Base-by-base conservation (phyloP, 108 stramenopile genomes). In the Nitzschia inconspicua region DNA sequence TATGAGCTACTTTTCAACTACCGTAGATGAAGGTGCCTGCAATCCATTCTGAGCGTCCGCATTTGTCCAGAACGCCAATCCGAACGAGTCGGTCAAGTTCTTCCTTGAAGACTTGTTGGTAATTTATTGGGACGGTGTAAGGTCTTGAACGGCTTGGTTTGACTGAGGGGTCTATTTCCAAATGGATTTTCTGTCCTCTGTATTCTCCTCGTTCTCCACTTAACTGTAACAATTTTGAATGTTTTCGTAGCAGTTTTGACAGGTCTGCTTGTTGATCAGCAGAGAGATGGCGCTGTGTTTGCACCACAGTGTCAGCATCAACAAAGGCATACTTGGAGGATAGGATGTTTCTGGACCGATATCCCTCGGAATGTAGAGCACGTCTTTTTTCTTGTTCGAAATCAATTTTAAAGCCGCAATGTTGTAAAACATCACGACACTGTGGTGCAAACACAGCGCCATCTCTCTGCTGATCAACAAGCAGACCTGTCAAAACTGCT, bases 1-100 rank as follows among this genome's bases (percentile, higher is more conserved):
- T n/a, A n/a, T n/a, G n/a, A n/a, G n/a, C n/a, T n/a, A n/a, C n/a
- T n/a, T n/a, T n/a, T n/a, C n/a, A n/a, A n/a, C n/a, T n/a, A n/a
- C n/a, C n/a, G n/a, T n/a, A n/a, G 35, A 75, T 72, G 48, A 79
- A 74, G 0, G 73, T 55, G 1, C 70, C 65, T 4, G 42, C 29
- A 0, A 46, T 56, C 66, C 70, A 47, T n/a, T n/a, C n/a, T n/a
- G n/a, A n/a, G n/a, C n/a, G n/a, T n/a, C 22, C 19, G 39, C 37
- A 37, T 22, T 22, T 39, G 8, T 49, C 8, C 14, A 77, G 28
- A 11, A 71, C 68, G n/a, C 70, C 76, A 39, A 57, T 44, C 10
- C 41, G 35, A 0, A 40, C 39, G 1, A 72, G 54, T 22, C 57
- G 57, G 1, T 62, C 25, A 6, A 72, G 50, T 57, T 77, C 76